Evolutionary conservation across 2,329 filamentous ascomycete genomes (phyloP), one percentile per base, ranked within the genome.

Genomic region (Fusarium decemcellulare): DNA sequence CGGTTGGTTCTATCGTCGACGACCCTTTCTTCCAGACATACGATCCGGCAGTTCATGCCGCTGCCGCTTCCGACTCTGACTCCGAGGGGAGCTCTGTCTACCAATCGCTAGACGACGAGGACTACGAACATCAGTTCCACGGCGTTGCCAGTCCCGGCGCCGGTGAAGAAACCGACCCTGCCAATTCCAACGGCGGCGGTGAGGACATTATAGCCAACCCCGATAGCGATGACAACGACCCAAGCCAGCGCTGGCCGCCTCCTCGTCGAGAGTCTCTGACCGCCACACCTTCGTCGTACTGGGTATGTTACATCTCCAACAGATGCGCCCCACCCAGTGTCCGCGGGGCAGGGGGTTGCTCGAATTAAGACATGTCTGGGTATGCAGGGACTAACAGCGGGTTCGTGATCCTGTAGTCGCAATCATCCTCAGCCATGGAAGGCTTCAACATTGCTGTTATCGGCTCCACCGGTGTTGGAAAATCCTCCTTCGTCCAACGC

Each of bases 401-500:
- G 65, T 61, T 54, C 59, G 18, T 39, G 43, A 65, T 64, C 56
- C 42, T 72, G 77, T 72, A 81, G 79, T 71, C 76, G 48, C 75
- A 73, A 55, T 67, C 73, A 57, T 67, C 74, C 61, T 69, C 75
- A 75, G 76, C 72, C 63, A 90, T 90, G 88, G 87, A 89, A 67
- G 82, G 84, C 71, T 86, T 90, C 75, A 90, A 89, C 75, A 89
- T 92, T 71, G 89, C 88, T 73, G 84, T 92, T 64, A 89, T 92
- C 76, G 90, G 90, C 73, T 86, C 88, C 76, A 83, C 86, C 72
- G 89, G 89, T 64, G 90, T 90, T 50, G 90, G 90, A 70, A 92
- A 92, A 78, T 91, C 89, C 53, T 86, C 89, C 48, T 90, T 92
- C 74, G 88, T 92, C 74, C 89, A 91, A 78, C 86, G 85, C 47